phyloP scores from a whole-genome alignment of 164 flowering plant genomes.

The Liquidambar formosana region DNA sequence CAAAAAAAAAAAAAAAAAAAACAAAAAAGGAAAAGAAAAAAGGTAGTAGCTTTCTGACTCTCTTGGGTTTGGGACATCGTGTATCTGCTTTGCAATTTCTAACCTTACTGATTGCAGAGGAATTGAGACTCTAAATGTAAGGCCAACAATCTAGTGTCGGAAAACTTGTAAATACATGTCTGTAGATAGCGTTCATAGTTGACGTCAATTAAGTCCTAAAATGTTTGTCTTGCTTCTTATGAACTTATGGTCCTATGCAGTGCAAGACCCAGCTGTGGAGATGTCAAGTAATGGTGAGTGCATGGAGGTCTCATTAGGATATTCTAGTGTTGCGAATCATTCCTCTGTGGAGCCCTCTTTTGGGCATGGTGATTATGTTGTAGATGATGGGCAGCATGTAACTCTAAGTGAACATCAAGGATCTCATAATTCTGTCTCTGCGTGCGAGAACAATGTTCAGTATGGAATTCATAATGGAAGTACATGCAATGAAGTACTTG shows the following conservation, averaged over 20 bases:
- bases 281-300: conserved; percentile 7
- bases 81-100: neutral
- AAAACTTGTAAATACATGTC: neutral
- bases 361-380: neutral
- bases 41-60: too few species aligned
- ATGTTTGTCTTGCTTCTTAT: too few species aligned
- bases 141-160: neutral
- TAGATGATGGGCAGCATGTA: conserved; percentile 4
- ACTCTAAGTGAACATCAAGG: conserved; percentile 8
- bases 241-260: conserved; percentile 14
- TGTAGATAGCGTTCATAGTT: neutral
- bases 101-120: neutral
- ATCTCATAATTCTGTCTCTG: neutral
- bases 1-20: too few species aligned
- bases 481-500: conserved; percentile 8
- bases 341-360: neutral
- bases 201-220: too few species aligned
- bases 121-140: too few species aligned
- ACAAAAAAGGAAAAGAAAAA: too few species aligned
- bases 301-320: conserved; percentile 10
- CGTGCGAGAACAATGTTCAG: conserved; percentile 6
- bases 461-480: conserved; percentile 1
- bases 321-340: neutral
- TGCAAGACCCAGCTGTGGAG: conserved; percentile 13
- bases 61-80: too few species aligned